Base-by-base conservation (phyloP, 768 basidiomycete species). In the Symmetrospora coprosmae region DNA sequence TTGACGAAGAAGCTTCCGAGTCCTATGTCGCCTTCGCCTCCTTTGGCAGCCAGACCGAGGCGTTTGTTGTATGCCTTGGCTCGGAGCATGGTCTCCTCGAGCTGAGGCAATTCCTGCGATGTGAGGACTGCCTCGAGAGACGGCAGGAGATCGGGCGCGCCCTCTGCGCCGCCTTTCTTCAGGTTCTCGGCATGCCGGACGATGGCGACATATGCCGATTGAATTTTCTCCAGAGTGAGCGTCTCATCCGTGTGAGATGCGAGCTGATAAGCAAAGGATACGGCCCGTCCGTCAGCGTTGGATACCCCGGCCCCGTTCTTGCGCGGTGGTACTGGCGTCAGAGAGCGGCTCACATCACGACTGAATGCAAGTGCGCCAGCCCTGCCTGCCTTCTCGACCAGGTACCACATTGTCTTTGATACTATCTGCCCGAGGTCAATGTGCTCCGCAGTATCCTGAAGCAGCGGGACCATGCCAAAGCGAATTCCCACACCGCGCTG, bases 1-100 rank as follows among this genome's bases (percentile, higher is more conserved):
- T 96, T 92, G 68, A 92, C 76, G 71, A 96, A 92, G 2, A 77
- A 81, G 64, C 86, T 82, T 0, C 88, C 90, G 2, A 71, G 71
- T 0, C 74, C 66, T 13, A 58, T 67, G 21, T 64, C 63, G 16
- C 21, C 48, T 33, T 25, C 35, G 23, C n/a, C n/a, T n/a, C n/a
- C n/a, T n/a, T n/a, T n/a, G 13, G 14, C 13, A 4, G 75, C 76
- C 2, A 80, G 74, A 9, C 79, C 80, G 21, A 91, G 70, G 14
- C 89, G 76, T 41, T 75, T 74, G 4, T 75, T 69, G 65, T 88
- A 91, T 1, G 65, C 67, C n/a, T 71, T 69, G 0, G 80, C 76
- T 50, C 75, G 77, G 1, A 82, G 52, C 38, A 79, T 61, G 59
- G 80, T 71, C 9, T 72, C 73, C 14, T 47, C 52, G 34, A 58